These are phyloP conservation scores for Wickerhamiella allomyrinae DNA, from an alignment of 805 yeast species.

Conservation along the genomic window DNA sequence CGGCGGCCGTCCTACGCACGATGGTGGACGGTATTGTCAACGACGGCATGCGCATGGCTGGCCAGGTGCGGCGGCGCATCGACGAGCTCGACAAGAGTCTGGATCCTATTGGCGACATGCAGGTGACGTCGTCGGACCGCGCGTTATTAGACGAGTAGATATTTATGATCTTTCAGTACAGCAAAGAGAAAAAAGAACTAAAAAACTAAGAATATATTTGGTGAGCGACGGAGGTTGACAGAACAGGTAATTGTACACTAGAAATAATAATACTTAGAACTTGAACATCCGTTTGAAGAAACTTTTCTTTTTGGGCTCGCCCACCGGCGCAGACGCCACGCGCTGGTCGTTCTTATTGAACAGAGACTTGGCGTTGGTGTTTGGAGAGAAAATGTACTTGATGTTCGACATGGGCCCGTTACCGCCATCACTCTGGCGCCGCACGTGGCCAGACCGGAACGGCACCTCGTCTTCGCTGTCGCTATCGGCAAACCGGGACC, in stretches of 20 bases:
- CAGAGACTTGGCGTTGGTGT: slow-evolving; percentile 18
- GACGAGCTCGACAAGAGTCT: slow-evolving; percentile 32
- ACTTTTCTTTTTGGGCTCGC: slow-evolving; percentile 10
- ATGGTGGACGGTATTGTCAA: slow-evolving; percentile 85
- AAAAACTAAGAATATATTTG: too few relatives aligned
- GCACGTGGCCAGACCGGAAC: neutral
- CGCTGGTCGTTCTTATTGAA: slow-evolving; percentile 10
- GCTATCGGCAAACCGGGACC: slow-evolving; percentile 23
- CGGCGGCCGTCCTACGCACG: slow-evolving; percentile 47
- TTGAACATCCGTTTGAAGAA: slow-evolving; percentile 14
- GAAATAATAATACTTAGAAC: too few relatives aligned
- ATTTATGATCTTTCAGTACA: too few relatives aligned
- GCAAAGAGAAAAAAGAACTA: too few relatives aligned
- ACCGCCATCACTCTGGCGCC: slow-evolving; percentile 1
- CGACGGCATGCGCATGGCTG: slow-evolving; percentile 86
- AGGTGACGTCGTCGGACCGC: slow-evolving; percentile 23
- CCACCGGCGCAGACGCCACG: slow-evolving; percentile 1
- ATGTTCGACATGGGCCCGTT: slow-evolving; percentile 9
- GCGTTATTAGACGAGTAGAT: slow-evolving; percentile 21
- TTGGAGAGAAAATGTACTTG: slow-evolving; percentile 21
- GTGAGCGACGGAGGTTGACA: too few relatives aligned
- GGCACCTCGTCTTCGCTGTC: slow-evolving; percentile 22
- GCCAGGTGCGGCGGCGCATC: slow-evolving; percentile 75
- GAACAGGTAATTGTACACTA: too few relatives aligned
- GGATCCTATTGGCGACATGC: slow-evolving; percentile 18